Percentiles rank a stretch among this genome's conserved stretches.
Evolutionary conservation across 352 stramenopile genomes (phyloP).

Genomic region (Phytophthora megakarya): DNA sequence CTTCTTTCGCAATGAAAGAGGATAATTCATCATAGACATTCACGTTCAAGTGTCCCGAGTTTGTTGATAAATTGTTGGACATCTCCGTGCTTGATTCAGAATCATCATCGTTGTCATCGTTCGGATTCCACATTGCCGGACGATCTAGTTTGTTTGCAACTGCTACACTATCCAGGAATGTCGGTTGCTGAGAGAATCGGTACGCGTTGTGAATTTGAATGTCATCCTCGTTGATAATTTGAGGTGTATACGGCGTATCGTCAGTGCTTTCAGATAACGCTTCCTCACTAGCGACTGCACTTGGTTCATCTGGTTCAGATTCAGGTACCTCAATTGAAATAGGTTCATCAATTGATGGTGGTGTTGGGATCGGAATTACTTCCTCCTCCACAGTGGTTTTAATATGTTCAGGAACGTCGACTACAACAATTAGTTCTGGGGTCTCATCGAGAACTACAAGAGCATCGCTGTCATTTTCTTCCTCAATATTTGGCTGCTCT

Average conservation of each 20-base stretch:
- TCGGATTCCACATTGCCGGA: slow-evolving; percentile 43
- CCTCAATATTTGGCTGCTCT: not conserved
- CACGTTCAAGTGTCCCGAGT: not conserved
- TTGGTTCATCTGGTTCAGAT: not conserved
- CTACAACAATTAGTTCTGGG: slow-evolving; percentile 1
- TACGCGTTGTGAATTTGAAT: slow-evolving; percentile 35
- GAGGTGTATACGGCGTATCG: slow-evolving; percentile 5
- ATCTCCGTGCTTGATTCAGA: not conserved
- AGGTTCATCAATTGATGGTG: slow-evolving; percentile 2
- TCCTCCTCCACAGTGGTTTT: slow-evolving; percentile 1
- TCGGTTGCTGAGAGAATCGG: slow-evolving; percentile 54
- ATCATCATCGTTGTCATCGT: slow-evolving; percentile 48
- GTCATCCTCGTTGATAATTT: slow-evolving; percentile 21
- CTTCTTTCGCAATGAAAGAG: not conserved
- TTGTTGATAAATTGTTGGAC: not conserved
- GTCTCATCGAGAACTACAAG: not conserved
- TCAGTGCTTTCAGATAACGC: not conserved
- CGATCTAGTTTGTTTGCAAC: slow-evolving; percentile 48
- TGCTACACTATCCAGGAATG: slow-evolving; percentile 40
- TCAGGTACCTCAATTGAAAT: not conserved
- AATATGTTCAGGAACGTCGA: slow-evolving; percentile 3
- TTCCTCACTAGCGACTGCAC: slow-evolving; percentile 1
- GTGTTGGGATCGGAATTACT: not conserved
- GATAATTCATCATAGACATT: slow-evolving; percentile 6
- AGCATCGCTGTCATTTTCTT: slow-evolving; percentile 5